Conservation (phyloP, 1,284 basidiomycete genomes). For the Pseudozyma sp. region DNA sequence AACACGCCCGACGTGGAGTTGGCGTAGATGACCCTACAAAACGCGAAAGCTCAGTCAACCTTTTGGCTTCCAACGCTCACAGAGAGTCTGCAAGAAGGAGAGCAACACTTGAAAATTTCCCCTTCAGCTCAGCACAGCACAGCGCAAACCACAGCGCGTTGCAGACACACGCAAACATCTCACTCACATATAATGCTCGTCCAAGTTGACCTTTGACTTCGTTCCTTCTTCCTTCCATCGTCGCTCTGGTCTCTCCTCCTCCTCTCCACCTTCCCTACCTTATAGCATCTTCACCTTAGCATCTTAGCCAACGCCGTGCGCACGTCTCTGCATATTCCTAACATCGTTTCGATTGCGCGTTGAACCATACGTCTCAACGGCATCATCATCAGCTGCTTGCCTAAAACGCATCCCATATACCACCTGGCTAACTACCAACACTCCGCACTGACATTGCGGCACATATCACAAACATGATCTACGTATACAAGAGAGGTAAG, state of each 20-base stretch:
- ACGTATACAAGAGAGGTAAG: constrained; percentile 68
- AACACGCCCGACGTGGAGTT: constrained; percentile 9
- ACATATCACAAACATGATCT: constrained; percentile 56
- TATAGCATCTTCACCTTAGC: constrained; percentile 8
- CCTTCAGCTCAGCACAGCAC: constrained; percentile 13
- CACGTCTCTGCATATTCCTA: constrained; percentile 10
- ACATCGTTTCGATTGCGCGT: constrained; percentile 1
- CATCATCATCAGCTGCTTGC: constrained; percentile 13
- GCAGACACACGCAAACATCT: background rate
- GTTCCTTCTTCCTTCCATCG: constrained; percentile 42
- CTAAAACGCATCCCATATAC: constrained; percentile 20
- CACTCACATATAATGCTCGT: constrained; percentile 41
- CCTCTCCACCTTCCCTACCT: constrained; percentile 2
- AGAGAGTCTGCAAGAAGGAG: constrained; percentile 7
- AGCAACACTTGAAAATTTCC: constrained; percentile 40
- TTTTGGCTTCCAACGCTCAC: background rate
- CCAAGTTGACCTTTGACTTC: constrained; percentile 4
- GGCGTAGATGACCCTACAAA: constrained; percentile 12
- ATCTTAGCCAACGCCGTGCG: constrained; percentile 15
- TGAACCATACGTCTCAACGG: constrained; percentile 8
- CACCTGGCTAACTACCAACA: constrained; percentile 11
- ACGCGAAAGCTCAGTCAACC: constrained; percentile 32
- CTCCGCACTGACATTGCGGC: constrained; percentile 13
- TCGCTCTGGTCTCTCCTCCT: constrained; percentile 28
- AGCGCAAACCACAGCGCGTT: constrained; percentile 3